phyloP scores from a whole-genome alignment of 2,329 filamentous ascomycete genomes.

The Helotiales sp. region DNA sequence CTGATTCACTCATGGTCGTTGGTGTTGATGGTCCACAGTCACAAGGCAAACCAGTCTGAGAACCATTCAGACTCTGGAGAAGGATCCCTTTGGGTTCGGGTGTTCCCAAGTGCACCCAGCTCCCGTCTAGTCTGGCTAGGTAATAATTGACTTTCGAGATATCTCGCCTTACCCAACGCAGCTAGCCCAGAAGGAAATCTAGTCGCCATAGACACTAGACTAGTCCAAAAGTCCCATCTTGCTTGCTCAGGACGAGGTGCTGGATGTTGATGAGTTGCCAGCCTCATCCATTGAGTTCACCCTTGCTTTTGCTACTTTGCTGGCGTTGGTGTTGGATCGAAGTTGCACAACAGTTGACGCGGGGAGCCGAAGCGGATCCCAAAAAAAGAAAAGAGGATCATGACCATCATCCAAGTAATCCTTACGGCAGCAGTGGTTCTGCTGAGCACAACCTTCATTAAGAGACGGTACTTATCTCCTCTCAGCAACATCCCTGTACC shows the following conservation, averaged over 20 bases:
- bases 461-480: constrained; percentile 18
- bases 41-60: neutral
- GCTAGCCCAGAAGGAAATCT: neutral
- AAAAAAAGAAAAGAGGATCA: neutral
- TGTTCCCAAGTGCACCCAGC: constrained; percentile 4
- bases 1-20: neutral
- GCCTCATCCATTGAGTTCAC: neutral
- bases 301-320: neutral
- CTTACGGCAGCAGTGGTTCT: neutral
- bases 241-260: neutral
- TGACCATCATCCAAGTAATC: constrained; percentile 13
- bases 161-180: neutral
- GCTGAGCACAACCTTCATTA: constrained; percentile 4
- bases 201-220: neutral
- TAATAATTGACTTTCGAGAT: no score
- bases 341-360: neutral
- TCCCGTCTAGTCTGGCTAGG: neutral
- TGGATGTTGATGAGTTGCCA: neutral
- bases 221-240: neutral
- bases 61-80: neutral
- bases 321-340: neutral
- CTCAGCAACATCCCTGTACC: constrained; percentile 48
- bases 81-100: neutral
- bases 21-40: constrained; percentile 8
- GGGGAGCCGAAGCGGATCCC: neutral